phyloP scores from a whole-genome alignment of 2,329 filamentous ascomycete species.

The Cercospora sp. region DNA sequence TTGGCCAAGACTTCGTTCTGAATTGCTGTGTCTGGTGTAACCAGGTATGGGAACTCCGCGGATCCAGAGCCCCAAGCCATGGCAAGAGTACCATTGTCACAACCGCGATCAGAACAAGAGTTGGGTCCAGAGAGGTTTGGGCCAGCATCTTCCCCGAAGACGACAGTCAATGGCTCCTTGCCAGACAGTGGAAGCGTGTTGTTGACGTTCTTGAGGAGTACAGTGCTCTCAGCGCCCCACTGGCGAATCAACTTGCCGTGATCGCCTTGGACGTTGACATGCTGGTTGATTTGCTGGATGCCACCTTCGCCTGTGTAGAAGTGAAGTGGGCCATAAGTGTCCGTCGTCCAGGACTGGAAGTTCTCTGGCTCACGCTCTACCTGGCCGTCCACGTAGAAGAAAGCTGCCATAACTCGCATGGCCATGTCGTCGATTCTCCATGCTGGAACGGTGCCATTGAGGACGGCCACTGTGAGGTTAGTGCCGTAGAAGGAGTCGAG shows the following conservation, averaged over 20 bases:
- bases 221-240: slow-evolving; percentile 53
- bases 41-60: slow-evolving; percentile 38
- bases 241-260: slow-evolving; percentile 73
- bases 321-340: slow-evolving; percentile 68
- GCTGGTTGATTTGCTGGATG: slow-evolving; percentile 66
- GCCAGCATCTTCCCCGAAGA: slow-evolving; percentile 54
- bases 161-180: slow-evolving; percentile 48
- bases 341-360: slow-evolving; percentile 49
- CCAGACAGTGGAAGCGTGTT: slow-evolving; percentile 54
- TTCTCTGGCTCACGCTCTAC: slow-evolving; percentile 48
- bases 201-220: slow-evolving; percentile 64
- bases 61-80: slow-evolving; percentile 52
- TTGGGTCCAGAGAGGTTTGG: slow-evolving; percentile 51
- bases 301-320: slow-evolving; percentile 59
- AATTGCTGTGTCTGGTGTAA: slow-evolving; percentile 35
- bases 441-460: slow-evolving; percentile 37
- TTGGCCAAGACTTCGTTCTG: slow-evolving; percentile 31
- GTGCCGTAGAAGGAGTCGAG: slow-evolving; percentile 62
- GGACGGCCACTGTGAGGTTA: slow-evolving; percentile 37
- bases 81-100: slow-evolving; percentile 48
- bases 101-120: slow-evolving; percentile 47
- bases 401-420: slow-evolving; percentile 39
- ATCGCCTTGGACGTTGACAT: slow-evolving; percentile 74
- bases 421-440: slow-evolving; percentile 39
- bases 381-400: slow-evolving; percentile 54